Base-by-base conservation (phyloP, 352 stramenopile species). In the Globisporangium paddicum region DNA sequence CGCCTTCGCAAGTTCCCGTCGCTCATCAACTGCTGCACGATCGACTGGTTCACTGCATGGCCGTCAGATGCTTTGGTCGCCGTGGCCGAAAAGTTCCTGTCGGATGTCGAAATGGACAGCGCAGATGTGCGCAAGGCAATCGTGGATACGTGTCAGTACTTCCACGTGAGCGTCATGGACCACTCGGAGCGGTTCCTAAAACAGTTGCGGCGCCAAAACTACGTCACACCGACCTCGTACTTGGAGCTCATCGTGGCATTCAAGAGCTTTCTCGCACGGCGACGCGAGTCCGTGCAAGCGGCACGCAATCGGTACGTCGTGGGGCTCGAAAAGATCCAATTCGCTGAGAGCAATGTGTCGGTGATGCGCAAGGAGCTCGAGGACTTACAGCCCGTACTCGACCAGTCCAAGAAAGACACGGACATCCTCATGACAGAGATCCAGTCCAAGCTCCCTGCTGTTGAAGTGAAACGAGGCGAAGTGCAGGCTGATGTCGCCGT, bases 11-110 rank as follows among this genome's bases (percentile, higher is more conserved):
- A 98, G 57, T 98, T 98, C 72, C 95, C 95, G 13, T 97, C 90
- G 37, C 77, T 98, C 8, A 97, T 98, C 72, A 98, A 98, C 63
- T 98, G 95, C 69, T 98, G 95, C 61, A 97, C 92, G n/a, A 98
- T 98, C 65, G 93, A 98, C 64, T 98, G 95, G 95, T 98, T 98
- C 67, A 98, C 89, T 8, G 86, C 91, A 14, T 98, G 95, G 95
- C 95, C 95, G 2, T 74, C 77, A 0, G 95, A 98, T 62, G 93
- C 95, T 1, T 72, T 98, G 1, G 80, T 97, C 1, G 93, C 95
- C 2, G 95, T 98, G 28, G 95, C 95, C 1, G 76, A 97, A 41
- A 96, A 95, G 48, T 98, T 98, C 60, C 68, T 98, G 18, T 71
- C 79, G 16, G 85, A 93, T 34, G 86, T 98, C 9, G 77, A 96